These are phyloP conservation scores for Amanita rubescens DNA, from an alignment of 768 basidiomycete genomes.

Conservation along the genomic window DNA sequence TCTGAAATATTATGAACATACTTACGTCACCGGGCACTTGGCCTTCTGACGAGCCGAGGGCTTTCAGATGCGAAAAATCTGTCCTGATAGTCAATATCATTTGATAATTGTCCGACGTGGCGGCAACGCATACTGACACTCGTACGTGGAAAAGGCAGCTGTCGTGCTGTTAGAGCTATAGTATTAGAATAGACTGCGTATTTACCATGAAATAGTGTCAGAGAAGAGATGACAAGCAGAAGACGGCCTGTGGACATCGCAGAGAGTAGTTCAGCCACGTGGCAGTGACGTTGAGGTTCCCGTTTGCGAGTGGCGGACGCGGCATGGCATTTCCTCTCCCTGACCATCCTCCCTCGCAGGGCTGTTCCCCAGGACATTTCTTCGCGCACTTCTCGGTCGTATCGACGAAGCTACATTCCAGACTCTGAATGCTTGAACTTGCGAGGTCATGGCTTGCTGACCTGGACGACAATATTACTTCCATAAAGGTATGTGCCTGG, in stretches of 20 bases:
- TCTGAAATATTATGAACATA: neutral
- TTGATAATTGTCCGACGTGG: neutral
- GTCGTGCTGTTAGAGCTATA: conserved; percentile 21
- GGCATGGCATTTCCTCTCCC: conserved; percentile 72
- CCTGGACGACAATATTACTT: conserved; percentile 61
- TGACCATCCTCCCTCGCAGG: conserved; percentile 63
- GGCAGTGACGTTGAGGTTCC: neutral
- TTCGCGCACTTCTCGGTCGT: conserved; percentile 61
- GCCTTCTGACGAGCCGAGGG: conserved; percentile 63
- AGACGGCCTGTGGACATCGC: conserved; percentile 37
- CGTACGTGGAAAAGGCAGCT: conserved; percentile 80
- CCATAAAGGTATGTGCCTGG: conserved; percentile 54
- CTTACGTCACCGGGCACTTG: conserved; percentile 57
- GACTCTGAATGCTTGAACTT: conserved; percentile 49
- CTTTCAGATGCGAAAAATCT: conserved; percentile 77
- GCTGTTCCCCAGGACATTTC: conserved; percentile 56
- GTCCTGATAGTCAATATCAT: conserved; percentile 5
- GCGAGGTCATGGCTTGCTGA: conserved; percentile 66
- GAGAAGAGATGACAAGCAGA: conserved; percentile 37
- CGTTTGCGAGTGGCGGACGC: neutral
- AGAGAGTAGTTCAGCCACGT: conserved; percentile 12
- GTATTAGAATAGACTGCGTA: neutral
- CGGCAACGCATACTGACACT: conserved; percentile 43
- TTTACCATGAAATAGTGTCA: conserved; percentile 49
- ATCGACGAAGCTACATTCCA: conserved; percentile 55